These are phyloP conservation scores for Echium plantagineum DNA, from an alignment of 257 asterid species.

Conservation along the genomic window DNA sequence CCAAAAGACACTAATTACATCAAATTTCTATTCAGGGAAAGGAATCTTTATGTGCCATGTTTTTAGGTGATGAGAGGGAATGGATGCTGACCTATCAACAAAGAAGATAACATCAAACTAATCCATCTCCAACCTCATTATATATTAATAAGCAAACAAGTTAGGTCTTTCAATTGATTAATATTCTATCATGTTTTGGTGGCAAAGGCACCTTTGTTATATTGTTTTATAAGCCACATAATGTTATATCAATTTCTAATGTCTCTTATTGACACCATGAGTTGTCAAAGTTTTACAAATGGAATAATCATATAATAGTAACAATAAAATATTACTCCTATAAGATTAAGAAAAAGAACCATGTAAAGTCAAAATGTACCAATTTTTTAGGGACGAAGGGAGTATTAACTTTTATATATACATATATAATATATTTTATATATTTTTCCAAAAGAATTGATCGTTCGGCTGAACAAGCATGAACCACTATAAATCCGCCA, in stretches of 20 bases:
- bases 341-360: slow-evolving; percentile 2
- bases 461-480: no score
- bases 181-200: slow-evolving; percentile 18
- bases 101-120: slow-evolving; percentile 36
- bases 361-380: no score
- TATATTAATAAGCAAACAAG: slow-evolving; percentile 22
- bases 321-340: not conserved
- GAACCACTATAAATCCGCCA: no score
- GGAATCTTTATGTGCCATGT: slow-evolving; percentile 24
- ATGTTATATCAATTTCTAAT: not conserved
- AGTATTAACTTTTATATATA: no score
- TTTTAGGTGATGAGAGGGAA: slow-evolving; percentile 31
- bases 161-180: slow-evolving; percentile 14
- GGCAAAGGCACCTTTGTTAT: slow-evolving; percentile 8
- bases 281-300: slow-evolving; percentile 2
- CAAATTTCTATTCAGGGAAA: slow-evolving; percentile 12
- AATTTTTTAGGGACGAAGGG: no score
- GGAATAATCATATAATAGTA: no score
- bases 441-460: no score
- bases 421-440: no score
- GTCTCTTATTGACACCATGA: not conserved
- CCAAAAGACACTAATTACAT: slow-evolving; percentile 4
- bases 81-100: slow-evolving; percentile 46
- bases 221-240: slow-evolving; percentile 1
- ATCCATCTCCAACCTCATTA: slow-evolving; percentile 21